phyloP scores from a whole-genome alignment of 1,139 yeast genomes.

The Magnusiomyces clavatus region DNA sequence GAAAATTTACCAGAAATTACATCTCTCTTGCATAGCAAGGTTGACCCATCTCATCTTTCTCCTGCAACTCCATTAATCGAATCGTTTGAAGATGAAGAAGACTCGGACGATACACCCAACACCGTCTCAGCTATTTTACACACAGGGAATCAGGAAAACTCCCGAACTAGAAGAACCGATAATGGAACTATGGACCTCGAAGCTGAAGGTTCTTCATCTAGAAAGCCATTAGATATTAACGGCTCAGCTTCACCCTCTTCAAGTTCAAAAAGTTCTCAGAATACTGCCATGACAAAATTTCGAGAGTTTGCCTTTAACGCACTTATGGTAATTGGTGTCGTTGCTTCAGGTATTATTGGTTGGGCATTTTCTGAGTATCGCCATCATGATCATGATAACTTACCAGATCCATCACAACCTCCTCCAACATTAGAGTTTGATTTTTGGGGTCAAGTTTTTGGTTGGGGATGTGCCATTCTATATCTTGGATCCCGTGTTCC shows the following conservation, averaged over 20 bases:
- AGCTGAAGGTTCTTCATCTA: background rate
- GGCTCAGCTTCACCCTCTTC: conserved; percentile 3
- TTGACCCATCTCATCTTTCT: conserved; percentile 73
- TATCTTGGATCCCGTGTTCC: conserved; percentile 88
- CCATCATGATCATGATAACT: conserved; percentile 20
- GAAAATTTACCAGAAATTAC: background rate
- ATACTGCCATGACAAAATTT: background rate
- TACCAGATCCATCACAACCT: conserved; percentile 7
- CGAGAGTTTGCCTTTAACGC: conserved; percentile 41
- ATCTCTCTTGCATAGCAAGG: conserved; percentile 34
- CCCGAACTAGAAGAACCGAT: background rate
- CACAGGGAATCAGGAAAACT: background rate
- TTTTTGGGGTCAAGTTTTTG: conserved; percentile 76
- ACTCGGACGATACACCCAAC: background rate
- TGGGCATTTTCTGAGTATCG: conserved; percentile 55
- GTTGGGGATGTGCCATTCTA: conserved; percentile 82
- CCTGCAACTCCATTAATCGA: conserved; percentile 85
- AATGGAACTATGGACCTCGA: conserved; percentile 1
- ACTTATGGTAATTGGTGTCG: conserved; percentile 60
- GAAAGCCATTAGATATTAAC: background rate
- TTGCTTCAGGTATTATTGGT: conserved; percentile 73
- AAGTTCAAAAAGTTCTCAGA: background rate
- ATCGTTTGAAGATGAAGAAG: conserved; percentile 46
- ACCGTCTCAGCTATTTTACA: background rate
- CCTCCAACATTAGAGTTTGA: conserved; percentile 46